phyloP scores from a whole-genome alignment of 2,329 filamentous ascomycete species.

The Colletotrichum paranaense region DNA sequence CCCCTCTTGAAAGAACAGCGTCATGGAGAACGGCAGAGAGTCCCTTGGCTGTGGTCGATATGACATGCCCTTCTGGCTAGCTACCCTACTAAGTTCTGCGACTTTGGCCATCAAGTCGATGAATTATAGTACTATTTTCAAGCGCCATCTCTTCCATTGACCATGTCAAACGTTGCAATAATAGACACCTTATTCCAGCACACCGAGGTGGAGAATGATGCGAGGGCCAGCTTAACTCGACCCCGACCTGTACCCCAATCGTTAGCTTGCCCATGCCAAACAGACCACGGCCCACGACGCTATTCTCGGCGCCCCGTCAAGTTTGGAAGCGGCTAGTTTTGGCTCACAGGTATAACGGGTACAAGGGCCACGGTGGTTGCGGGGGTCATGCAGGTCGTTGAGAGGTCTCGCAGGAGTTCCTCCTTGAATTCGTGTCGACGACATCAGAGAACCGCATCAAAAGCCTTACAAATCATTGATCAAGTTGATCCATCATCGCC shows the following conservation, averaged over 20 bases:
- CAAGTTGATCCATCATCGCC: not conserved
- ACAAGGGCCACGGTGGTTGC: not conserved
- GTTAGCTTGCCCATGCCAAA: not conserved
- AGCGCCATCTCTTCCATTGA: not conserved
- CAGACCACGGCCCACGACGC: not conserved
- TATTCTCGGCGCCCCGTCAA: not conserved
- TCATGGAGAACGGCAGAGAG: not conserved
- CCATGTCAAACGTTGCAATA: not conserved
- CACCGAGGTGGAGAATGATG: slow-evolving; percentile 4
- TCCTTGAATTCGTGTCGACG: not conserved
- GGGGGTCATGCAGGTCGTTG: not conserved
- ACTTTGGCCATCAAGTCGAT: not conserved
- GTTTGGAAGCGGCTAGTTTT: not conserved
- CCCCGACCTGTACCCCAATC: not conserved
- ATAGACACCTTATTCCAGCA: not conserved
- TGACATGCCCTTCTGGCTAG: not conserved
- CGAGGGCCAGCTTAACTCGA: not conserved
- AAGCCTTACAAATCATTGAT: not conserved
- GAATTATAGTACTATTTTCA: fast-evolving
- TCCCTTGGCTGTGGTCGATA: not conserved
- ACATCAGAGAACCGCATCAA: not conserved
- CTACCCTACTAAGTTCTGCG: not conserved
- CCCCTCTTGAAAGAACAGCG: not conserved
- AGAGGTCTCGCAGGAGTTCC: not conserved
- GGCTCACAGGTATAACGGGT: not conserved